Base-by-base conservation (phyloP, 805 yeast genomes). In the Yamadazyma insecticola region DNA sequence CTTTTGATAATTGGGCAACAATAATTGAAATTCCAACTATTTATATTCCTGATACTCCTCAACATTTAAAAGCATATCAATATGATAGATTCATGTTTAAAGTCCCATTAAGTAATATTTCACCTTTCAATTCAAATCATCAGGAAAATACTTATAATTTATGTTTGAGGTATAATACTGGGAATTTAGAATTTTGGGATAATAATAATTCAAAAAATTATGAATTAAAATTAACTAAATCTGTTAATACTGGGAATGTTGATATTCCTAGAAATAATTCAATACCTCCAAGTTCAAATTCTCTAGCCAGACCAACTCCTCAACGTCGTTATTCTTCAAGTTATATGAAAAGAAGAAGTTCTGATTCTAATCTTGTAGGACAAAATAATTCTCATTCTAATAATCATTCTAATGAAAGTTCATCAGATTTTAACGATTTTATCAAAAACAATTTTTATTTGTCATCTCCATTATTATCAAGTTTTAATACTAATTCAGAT, bases 1-100 rank as follows among this genome's bases (percentile, higher is more conserved):
- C 96, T 0, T 64, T 78, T 41, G 87, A 90, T 52, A 60, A 68
- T 46, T 89, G 97, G 97, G 62, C 60, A 25, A 79, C 94, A 0
- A 74, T 79, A 14, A 67, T 76, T 24, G 90, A 83, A 50, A 72
- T 81, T 19, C 77, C 76, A 24, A 82, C 89, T 4, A 42, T 50
- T 3, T 87, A 74, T 57, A 65, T 70, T 2, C 69, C 73, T 3
- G 86, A 81, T 37, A 48, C 69, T 1, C 77, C 81, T 5, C 50
- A 67, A 23, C 52, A 69, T 5, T 55, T 78, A 40, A 66, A 65
- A 37, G 51, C 59, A 12, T 60, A 78, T 29, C 55, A 65, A 32
- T 81, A 76, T 53, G 96, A 86, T 53, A 62, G 94, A 28, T 86
- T 86, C 49, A 62, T 72, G 10, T 83, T 86, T 56, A 72, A 70